Percentiles rank a stretch among this genome's conserved stretches.
Evolutionary conservation across 2,329 filamentous ascomycete species (phyloP).

Genomic region (Colletotrichum sp.): DNA sequence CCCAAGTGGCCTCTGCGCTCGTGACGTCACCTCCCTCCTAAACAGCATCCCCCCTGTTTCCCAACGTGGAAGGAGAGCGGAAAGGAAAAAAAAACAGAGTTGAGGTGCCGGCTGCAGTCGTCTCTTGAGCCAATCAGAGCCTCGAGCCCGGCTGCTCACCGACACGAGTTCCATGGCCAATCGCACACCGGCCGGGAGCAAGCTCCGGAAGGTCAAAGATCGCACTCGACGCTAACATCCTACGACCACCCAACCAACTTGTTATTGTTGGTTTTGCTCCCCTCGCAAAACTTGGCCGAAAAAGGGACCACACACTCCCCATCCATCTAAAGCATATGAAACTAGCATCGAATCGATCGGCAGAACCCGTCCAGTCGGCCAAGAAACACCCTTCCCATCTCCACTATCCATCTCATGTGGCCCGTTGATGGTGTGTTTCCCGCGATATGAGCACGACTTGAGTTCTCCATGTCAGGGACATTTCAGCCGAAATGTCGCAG

Average conservation of each 20-base stretch:
- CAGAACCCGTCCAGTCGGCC: background rate
- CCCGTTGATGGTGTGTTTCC: background rate
- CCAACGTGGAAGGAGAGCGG: background rate
- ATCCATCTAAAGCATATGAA: background rate
- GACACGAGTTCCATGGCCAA: background rate
- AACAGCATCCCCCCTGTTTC: background rate
- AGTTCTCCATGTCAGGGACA: background rate
- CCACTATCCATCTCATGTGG: background rate
- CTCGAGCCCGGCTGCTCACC: background rate
- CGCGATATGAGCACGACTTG: background rate
- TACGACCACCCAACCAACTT: background rate
- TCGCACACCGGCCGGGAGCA: background rate
- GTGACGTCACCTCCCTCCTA: slow-evolving; percentile 6
- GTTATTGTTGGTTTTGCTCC: background rate
- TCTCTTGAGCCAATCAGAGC: background rate
- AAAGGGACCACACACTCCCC: background rate
- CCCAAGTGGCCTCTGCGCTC: background rate
- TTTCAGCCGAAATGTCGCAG: background rate
- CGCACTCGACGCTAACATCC: background rate
- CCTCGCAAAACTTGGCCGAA: background rate
- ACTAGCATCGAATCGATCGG: background rate
- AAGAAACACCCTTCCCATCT: background rate
- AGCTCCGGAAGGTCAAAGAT: background rate
- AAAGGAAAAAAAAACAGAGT: background rate
- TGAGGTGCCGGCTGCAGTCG: background rate